Conservation (phyloP, 2,329 filamentous ascomycete genomes). For the Fusarium continuum region DNA sequence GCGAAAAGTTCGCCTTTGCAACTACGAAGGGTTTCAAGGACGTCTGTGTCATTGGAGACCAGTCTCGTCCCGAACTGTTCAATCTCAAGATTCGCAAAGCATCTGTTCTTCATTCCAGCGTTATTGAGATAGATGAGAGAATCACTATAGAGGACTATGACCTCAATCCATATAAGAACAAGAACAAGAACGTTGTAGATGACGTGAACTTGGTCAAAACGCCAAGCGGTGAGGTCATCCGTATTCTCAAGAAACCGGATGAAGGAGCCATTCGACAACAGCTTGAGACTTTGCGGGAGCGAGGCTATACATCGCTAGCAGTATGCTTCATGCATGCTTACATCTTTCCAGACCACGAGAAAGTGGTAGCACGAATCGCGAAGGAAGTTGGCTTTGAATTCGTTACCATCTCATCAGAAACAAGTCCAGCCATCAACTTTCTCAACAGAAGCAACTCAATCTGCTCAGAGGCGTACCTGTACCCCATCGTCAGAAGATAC, state of each 20-base stretch:
- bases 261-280: slow-evolving; percentile 60
- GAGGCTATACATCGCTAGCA: slow-evolving; percentile 79
- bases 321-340: slow-evolving; percentile 90
- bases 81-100: slow-evolving; percentile 74
- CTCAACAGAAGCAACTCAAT: slow-evolving; percentile 73
- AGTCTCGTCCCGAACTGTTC: slow-evolving; percentile 76
- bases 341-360: slow-evolving; percentile 85
- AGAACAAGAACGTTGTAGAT: slow-evolving; percentile 55
- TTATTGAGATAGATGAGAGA: slow-evolving; percentile 76
- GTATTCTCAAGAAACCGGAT: slow-evolving; percentile 66
- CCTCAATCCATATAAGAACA: slow-evolving; percentile 64
- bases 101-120: slow-evolving; percentile 71
- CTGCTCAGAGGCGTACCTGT: slow-evolving; percentile 77
- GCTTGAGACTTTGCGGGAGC: slow-evolving; percentile 67
- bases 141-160: slow-evolving; percentile 79
- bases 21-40: slow-evolving; percentile 75
- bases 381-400: slow-evolving; percentile 77
- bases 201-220: slow-evolving; percentile 51
- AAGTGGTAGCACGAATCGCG: slow-evolving; percentile 75
- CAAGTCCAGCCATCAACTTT: slow-evolving; percentile 78
- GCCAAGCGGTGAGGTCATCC: slow-evolving; percentile 71
- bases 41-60: slow-evolving; percentile 77
- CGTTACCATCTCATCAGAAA: slow-evolving; percentile 71
- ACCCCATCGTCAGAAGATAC: slow-evolving; percentile 74
- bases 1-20: slow-evolving; percentile 74